phyloP scores from a whole-genome alignment of 768 basidiomycete species.

The Botryobasidium botryosum region DNA sequence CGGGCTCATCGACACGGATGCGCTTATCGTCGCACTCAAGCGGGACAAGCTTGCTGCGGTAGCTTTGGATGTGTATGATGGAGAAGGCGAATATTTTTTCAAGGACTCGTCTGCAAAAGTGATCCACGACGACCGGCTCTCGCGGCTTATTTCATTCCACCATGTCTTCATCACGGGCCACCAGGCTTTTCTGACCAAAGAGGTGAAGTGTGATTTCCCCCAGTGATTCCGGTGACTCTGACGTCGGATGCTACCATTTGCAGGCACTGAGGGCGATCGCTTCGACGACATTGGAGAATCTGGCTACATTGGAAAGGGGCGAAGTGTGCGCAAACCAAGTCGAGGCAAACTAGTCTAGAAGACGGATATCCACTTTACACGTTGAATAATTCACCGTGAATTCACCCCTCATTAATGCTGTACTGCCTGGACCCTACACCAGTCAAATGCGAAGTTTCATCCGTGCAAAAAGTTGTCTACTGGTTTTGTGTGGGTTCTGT shows the following conservation, averaged over 20 bases:
- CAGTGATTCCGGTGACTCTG: background rate
- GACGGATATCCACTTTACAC: no score
- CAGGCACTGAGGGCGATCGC: constrained; percentile 13
- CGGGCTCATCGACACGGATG: constrained; percentile 14
- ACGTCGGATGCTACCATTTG: background rate
- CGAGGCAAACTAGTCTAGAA: no score
- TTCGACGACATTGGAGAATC: constrained; percentile 11
- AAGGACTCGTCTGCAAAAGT: constrained; percentile 10
- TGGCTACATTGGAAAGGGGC: constrained; percentile 6
- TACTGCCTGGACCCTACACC: no score
- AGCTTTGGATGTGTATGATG: constrained; percentile 15
- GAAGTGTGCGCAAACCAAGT: constrained; percentile 11
- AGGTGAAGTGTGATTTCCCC: constrained; percentile 5
- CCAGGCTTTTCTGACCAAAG: constrained; percentile 13
- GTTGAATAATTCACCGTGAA: no score
- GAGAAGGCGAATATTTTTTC: constrained; percentile 14
- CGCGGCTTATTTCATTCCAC: constrained; percentile 12
- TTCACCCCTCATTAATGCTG: no score
- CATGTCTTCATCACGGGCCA: constrained; percentile 14
- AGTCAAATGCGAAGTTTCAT: no score
- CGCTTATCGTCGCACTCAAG: constrained; percentile 14
- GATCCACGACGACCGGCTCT: constrained; percentile 14
- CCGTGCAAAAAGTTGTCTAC: no score
- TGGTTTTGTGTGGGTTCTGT: no score
- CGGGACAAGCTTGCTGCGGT: constrained; percentile 12